Base-by-base conservation (phyloP, 2,329 filamentous ascomycete species). In the Sporothrix phasma region DNA sequence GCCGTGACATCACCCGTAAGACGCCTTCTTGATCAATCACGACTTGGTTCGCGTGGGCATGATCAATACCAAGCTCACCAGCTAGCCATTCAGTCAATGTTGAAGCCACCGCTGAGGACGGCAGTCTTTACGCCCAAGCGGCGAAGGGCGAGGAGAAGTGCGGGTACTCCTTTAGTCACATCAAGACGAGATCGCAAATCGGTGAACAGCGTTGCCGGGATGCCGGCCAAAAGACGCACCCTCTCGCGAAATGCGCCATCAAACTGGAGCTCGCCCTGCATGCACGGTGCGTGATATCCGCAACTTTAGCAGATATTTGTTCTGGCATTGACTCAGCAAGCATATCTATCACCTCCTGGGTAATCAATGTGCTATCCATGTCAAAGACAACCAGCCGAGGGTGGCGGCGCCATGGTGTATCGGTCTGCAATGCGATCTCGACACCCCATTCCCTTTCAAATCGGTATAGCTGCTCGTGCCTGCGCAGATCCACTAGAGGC, bases 321-420 rank as follows among this genome's bases (percentile, higher is more conserved):
- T 83, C 76, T 56, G 77, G 80, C 70, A 96, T 85, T 43, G 88
- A 88, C 62, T 88, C 86, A 3, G 94, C 94, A 64, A 99, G 87
- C 71, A 97, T 87, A 75, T 99, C 94, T 73, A 99, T 97, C 66
- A 97, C 92, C 78, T 99, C 94, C 75, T 99, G 92, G 62, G 93
- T 89, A 73, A 99, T 97, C 66, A 99, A 83, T 0, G 94, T 99
- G 75, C 89, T 94, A 78, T 99, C 94, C 94, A 99, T 99, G 75
- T 99, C 94, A 72, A 99, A 99, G 37, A 97, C 90, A 3, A 93
- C 92, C 11, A 97, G 80, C 8, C 93, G 85, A 69, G 92, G 92
- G 75, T 95, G 85, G 31, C 88, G 83, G 65, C 91, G 81, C 79
- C 88, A 91, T 37, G 93, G 80, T 34, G 79, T 83, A 72, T 93